Percentiles rank a stretch among this genome's conserved stretches.
These are phyloP conservation scores for Blastocystis sp. DNA, from an alignment of 352 stramenopile species.

Conservation along the genomic window DNA sequence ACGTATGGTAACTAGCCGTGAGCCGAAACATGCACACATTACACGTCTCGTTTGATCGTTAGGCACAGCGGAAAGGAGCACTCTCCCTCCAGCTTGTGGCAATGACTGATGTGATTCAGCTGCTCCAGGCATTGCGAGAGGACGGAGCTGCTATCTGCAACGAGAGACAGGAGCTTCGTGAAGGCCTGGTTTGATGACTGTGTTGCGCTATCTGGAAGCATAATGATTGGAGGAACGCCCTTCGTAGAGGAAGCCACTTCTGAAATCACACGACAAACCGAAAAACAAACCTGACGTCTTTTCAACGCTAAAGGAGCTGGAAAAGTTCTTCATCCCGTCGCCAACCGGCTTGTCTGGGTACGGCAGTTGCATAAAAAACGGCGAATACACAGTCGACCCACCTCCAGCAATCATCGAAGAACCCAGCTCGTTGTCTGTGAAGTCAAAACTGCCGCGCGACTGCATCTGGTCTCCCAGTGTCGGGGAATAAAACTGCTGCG, in stretches of 20 bases:
- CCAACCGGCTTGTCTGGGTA: slow-evolving; percentile 2
- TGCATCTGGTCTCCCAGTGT: slow-evolving; percentile 12
- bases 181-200: slow-evolving; percentile 17
- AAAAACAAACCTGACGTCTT: slow-evolving; percentile 23
- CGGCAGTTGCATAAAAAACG: slow-evolving; percentile 53
- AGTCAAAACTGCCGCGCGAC: slow-evolving; percentile 37
- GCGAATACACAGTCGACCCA: slow-evolving; percentile 50
- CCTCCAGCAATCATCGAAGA: slow-evolving; percentile 8
- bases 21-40: not conserved
- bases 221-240: slow-evolving; percentile 41
- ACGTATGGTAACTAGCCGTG: slow-evolving; percentile 41
- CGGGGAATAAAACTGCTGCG: slow-evolving; percentile 22
- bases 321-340: slow-evolving; percentile 28
- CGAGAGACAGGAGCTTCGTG: not conserved
- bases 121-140: slow-evolving; percentile 48
- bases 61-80: slow-evolving; percentile 46
- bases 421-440: slow-evolving; percentile 41
- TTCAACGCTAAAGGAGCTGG: slow-evolving; percentile 19
- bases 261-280: not conserved
- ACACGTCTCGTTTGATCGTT: slow-evolving; percentile 57
- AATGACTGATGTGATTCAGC: slow-evolving; percentile 46
- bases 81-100: slow-evolving; percentile 47
- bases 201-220: slow-evolving; percentile 37
- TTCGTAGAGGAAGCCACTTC: not conserved
- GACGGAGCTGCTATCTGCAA: slow-evolving; percentile 28